Conservation (phyloP, 2,329 filamentous ascomycete genomes). For the Plectosphaerella plurivora region DNA sequence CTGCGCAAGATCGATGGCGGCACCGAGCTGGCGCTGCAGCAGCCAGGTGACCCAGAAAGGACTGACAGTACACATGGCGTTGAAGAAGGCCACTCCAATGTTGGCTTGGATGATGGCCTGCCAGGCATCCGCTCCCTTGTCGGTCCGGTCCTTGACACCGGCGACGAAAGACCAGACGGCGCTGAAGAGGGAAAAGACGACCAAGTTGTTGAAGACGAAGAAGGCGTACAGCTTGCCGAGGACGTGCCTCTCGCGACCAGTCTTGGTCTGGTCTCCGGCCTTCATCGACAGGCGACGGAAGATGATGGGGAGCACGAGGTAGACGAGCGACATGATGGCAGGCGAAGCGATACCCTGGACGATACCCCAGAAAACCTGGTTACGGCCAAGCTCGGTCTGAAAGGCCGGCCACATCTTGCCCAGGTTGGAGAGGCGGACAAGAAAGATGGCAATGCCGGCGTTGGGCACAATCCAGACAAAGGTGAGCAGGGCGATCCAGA, state of each 20-base stretch:
- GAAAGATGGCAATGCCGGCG: slow-evolving; percentile 88
- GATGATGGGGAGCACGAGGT: slow-evolving; percentile 81
- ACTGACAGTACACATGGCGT: slow-evolving; percentile 75
- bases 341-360: slow-evolving; percentile 91
- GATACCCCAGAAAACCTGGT: slow-evolving; percentile 72
- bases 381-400: slow-evolving; percentile 52
- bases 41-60: slow-evolving; percentile 94
- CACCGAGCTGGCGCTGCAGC: slow-evolving; percentile 86
- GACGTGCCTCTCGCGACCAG: slow-evolving; percentile 86
- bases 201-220: slow-evolving; percentile 94
- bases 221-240: slow-evolving; percentile 88
- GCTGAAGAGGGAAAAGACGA: slow-evolving; percentile 91
- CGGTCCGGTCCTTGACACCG: slow-evolving; percentile 55
- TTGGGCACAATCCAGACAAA: slow-evolving; percentile 88
- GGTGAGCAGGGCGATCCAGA: slow-evolving; percentile 81
- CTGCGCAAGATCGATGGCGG: slow-evolving; percentile 90
- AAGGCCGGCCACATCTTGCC: slow-evolving; percentile 78
- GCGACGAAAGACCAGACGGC: slow-evolving; percentile 72
- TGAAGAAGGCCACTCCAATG: slow-evolving; percentile 61
- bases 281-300: slow-evolving; percentile 82
- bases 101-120: slow-evolving; percentile 61
- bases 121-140: slow-evolving; percentile 57
- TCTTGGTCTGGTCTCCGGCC: slow-evolving; percentile 88
- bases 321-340: slow-evolving; percentile 80
- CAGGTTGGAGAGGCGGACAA: slow-evolving; percentile 80